These are phyloP conservation scores for Penicillium canariense DNA, from an alignment of 495 filamentous ascomycete genomes.

Conservation along the genomic window DNA sequence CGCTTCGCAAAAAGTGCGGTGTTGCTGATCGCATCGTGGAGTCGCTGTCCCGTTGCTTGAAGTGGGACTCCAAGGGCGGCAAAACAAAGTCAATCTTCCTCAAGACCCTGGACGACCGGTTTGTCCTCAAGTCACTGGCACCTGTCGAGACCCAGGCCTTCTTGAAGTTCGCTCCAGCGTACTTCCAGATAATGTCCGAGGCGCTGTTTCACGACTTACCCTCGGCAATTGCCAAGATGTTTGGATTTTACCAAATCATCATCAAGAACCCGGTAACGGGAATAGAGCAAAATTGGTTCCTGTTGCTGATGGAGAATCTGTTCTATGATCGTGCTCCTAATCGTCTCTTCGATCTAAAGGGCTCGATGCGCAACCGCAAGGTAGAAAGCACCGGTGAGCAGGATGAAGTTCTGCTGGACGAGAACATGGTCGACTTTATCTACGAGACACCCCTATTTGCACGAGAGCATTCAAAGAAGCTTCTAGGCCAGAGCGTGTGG, in stretches of 20 bases:
- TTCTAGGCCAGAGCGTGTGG: constrained; percentile 80
- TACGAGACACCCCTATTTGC: constrained; percentile 95
- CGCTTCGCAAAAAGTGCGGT: constrained; percentile 86
- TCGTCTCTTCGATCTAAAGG: constrained; percentile 96
- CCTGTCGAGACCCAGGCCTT: constrained; percentile 91
- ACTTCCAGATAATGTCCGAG: constrained; percentile 96
- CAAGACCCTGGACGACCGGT: constrained; percentile 91
- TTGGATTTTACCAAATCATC: constrained; percentile 94
- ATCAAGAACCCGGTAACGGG: constrained; percentile 94
- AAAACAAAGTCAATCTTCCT: constrained; percentile 98
- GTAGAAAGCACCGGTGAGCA: constrained; percentile 92
- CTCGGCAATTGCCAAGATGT: constrained; percentile 98
- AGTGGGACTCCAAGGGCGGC: constrained; percentile 98
- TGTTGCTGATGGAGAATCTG: constrained; percentile 96
- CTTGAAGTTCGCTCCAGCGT: constrained; percentile 89
- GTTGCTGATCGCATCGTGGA: constrained; percentile 92
- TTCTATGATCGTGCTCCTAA: constrained; percentile 94
- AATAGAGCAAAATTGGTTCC: constrained; percentile 89
- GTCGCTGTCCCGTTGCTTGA: constrained; percentile 88
- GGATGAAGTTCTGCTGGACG: constrained; percentile 93
- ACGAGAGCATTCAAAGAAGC: constrained; percentile 87
- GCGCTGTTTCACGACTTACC: constrained; percentile 95
- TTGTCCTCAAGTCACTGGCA: constrained; percentile 87
- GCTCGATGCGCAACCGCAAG: constrained; percentile 96
- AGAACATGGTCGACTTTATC: constrained; percentile 99